Evolutionary conservation across 2,329 filamentous ascomycete species (phyloP).

Genomic region (Ophiostoma ips): DNA sequence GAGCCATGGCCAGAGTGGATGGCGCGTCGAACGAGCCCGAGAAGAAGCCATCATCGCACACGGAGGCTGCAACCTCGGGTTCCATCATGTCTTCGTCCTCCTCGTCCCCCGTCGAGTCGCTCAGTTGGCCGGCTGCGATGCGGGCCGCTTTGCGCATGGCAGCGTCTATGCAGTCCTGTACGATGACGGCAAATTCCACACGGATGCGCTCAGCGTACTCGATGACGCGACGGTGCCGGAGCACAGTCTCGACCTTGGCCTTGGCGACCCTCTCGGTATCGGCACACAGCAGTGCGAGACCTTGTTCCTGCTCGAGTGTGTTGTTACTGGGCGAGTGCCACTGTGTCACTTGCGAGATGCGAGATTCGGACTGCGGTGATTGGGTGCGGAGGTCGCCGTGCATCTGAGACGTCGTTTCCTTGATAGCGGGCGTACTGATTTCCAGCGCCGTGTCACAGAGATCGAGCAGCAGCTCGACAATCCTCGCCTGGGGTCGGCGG

Average conservation of each 20-base stretch:
- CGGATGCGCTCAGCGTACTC: slow-evolving; percentile 95
- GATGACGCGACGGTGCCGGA: slow-evolving; percentile 80
- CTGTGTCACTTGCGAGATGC: slow-evolving; percentile 84
- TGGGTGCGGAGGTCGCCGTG: slow-evolving; percentile 76
- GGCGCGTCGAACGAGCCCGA: slow-evolving; percentile 42
- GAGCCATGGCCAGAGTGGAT: slow-evolving; percentile 41
- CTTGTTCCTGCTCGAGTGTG: slow-evolving; percentile 85
- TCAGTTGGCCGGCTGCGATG: slow-evolving; percentile 73
- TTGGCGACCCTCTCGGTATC: slow-evolving; percentile 78
- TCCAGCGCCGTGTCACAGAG: slow-evolving; percentile 92
- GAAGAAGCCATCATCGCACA: slow-evolving; percentile 40
- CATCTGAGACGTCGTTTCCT: slow-evolving; percentile 56
- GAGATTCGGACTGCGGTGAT: slow-evolving; percentile 89
- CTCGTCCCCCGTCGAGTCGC: slow-evolving; percentile 56
- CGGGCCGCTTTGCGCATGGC: slow-evolving; percentile 80
- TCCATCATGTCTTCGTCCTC: slow-evolving; percentile 35
- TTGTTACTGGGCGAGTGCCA: slow-evolving; percentile 93
- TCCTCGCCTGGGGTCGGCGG: slow-evolving; percentile 74
- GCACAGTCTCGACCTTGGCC: slow-evolving; percentile 83
- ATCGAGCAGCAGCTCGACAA: slow-evolving; percentile 88
- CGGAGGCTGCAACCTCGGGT: slow-evolving; percentile 21
- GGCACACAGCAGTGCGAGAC: slow-evolving; percentile 70
- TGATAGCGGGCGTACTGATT: slow-evolving; percentile 86
- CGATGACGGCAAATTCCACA: slow-evolving; percentile 80
- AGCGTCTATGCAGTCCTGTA: slow-evolving; percentile 90